Evolutionary conservation across 106 monocot genomes (phyloP).

Genomic region (Allium sativum): DNA sequence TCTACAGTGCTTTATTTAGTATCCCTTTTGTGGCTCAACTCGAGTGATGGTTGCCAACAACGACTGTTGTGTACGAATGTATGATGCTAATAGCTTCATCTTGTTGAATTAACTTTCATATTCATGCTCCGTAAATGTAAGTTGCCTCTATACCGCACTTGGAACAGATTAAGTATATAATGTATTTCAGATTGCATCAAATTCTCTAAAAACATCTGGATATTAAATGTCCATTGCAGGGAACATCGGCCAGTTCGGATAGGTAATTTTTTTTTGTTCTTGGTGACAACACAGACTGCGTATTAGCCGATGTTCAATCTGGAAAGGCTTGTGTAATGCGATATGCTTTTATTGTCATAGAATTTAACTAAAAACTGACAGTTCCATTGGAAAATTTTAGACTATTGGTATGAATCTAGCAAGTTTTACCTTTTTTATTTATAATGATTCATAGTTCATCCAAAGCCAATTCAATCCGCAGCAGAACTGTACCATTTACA

Average conservation of each 20-base stretch:
- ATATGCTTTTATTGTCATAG: background rate
- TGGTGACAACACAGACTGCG: conserved; percentile 54
- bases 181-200: no score
- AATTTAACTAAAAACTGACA: background rate
- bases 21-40: conserved; percentile 37
- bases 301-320: conserved; percentile 53
- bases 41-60: conserved; percentile 64
- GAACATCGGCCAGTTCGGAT: conserved; percentile 49
- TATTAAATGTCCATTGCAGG: conserved; percentile 17
- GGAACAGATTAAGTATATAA: no score
- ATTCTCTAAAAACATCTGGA: background rate
- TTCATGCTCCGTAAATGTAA: conserved; percentile 83
- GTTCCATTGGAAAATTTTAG: conserved; percentile 13
- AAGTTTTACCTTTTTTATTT: no score
- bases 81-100: conserved; percentile 42
- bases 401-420: no score
- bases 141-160: background rate
- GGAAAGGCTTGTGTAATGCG: conserved; percentile 39
- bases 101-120: conserved; percentile 39
- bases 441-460: no score
- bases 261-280: conserved; percentile 64
- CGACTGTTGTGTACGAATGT: conserved; percentile 62
- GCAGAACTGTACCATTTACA: no score
- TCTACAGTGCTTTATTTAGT: background rate
- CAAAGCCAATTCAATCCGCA: no score